Conservation (phyloP, 2,329 filamentous ascomycete genomes). For the Fusarium concolor region DNA sequence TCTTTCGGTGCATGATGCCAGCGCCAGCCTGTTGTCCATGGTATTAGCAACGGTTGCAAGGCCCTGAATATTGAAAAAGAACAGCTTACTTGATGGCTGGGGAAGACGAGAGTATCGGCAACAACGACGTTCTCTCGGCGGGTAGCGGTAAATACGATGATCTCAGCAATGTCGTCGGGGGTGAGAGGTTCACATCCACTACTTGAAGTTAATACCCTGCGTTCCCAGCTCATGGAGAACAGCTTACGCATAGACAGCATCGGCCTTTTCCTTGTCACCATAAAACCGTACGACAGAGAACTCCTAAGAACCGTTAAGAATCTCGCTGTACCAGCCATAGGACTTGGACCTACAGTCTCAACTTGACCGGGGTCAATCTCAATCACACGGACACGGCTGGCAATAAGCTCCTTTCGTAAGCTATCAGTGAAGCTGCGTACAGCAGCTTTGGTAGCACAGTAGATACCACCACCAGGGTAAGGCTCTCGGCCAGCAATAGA, state of each 20-base stretch:
- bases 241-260: constrained; percentile 85
- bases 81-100: constrained; percentile 81
- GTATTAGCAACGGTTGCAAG: constrained; percentile 10
- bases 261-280: constrained; percentile 88
- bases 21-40: constrained; percentile 47
- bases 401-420: constrained; percentile 84
- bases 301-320: constrained; percentile 62
- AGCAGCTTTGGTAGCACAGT: constrained; percentile 93
- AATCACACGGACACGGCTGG: constrained; percentile 83
- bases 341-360: constrained; percentile 73
- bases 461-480: constrained; percentile 88
- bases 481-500: constrained; percentile 88
- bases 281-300: constrained; percentile 91
- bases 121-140: constrained; percentile 91
- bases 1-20: constrained; percentile 49
- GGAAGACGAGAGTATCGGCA: constrained; percentile 87
- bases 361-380: constrained; percentile 93
- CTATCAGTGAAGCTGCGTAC: constrained; percentile 87
- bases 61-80: no score
- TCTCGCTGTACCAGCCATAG: not conserved
- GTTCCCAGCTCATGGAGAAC: not conserved
- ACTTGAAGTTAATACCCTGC: constrained; percentile 4
- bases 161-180: constrained; percentile 89
- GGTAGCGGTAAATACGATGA: constrained; percentile 86
- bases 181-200: constrained; percentile 85